Evolutionary conservation across 169 alveolate genomes (phyloP).

Genomic region (Prorocentrum cordatum): DNA sequence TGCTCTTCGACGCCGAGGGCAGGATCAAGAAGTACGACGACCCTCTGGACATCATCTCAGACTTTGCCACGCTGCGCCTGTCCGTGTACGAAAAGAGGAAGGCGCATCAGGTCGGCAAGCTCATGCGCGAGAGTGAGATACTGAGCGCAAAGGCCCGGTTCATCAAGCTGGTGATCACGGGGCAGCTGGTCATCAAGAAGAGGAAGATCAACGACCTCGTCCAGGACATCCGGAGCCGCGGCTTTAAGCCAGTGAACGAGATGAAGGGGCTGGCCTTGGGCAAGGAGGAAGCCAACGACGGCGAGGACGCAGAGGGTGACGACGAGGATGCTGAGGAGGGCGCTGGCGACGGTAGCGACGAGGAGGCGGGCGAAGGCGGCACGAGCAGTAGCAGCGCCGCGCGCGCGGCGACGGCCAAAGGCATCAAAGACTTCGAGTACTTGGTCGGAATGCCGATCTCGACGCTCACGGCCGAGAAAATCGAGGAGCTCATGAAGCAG

Average conservation of each 20-base stretch:
- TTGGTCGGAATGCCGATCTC: constrained; percentile 91
- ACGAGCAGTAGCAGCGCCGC: neutral
- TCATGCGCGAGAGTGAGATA: constrained; percentile 42
- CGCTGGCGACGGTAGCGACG: neutral
- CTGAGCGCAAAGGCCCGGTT: constrained; percentile 54
- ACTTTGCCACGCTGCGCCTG: constrained; percentile 87
- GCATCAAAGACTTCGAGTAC: constrained; percentile 83
- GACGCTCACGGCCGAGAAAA: constrained; percentile 90
- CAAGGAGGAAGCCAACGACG: constrained; percentile 69
- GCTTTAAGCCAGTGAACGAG: constrained; percentile 9
- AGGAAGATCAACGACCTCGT: neutral
- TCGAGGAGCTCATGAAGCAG: constrained; percentile 70
- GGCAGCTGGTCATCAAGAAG: constrained; percentile 2
- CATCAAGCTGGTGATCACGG: constrained; percentile 25
- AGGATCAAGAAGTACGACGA: constrained; percentile 83
- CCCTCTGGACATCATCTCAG: constrained; percentile 87
- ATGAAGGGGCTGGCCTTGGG: constrained; percentile 80
- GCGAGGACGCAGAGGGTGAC: constrained; percentile 68
- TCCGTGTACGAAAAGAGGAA: constrained; percentile 79
- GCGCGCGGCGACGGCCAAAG: neutral
- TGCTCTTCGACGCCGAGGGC: constrained; percentile 88
- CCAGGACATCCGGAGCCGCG: constrained; percentile 22
- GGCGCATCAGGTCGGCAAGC: constrained; percentile 19
- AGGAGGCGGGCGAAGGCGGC: neutral
- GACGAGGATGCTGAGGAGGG: constrained; percentile 51